phyloP scores from a whole-genome alignment of 2,329 filamentous ascomycete genomes.

The Trichoderma pleuroti region DNA sequence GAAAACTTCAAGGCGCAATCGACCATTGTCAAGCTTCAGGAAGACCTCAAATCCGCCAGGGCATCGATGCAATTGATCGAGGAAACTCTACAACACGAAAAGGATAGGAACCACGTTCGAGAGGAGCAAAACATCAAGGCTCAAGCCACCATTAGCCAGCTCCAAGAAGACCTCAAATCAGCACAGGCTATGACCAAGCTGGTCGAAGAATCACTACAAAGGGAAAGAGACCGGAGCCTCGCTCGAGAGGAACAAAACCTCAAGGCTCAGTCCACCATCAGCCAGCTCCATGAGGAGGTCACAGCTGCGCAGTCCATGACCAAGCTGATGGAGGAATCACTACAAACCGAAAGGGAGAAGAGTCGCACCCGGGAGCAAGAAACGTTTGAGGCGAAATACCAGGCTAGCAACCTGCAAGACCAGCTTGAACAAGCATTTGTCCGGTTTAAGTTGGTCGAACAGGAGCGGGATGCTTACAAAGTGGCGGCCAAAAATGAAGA shows the following conservation, averaged over 20 bases:
- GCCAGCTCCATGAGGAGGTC: conserved; percentile 70
- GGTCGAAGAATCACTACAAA: conserved; percentile 56
- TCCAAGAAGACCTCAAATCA: conserved; percentile 69
- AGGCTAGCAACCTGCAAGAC: conserved; percentile 62
- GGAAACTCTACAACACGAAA: conserved; percentile 60
- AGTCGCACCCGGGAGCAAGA: conserved; percentile 63
- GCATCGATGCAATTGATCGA: conserved; percentile 53
- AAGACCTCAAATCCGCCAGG: conserved; percentile 64
- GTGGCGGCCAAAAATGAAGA: conserved; percentile 70
- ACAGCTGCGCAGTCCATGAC: conserved; percentile 55
- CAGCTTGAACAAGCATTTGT: conserved; percentile 63
- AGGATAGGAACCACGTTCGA: conserved; percentile 55
- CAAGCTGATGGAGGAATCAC: conserved; percentile 54
- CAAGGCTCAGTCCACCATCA: conserved; percentile 65
- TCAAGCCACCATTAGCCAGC: conserved; percentile 63
- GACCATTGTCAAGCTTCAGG: conserved; percentile 65
- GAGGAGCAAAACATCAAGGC: conserved; percentile 73
- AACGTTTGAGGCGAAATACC: conserved; percentile 63
- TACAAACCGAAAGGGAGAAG: conserved; percentile 62
- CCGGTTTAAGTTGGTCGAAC: conserved; percentile 62
- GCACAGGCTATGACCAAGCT: conserved; percentile 52
- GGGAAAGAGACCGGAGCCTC: conserved; percentile 2
- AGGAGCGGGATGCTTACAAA: conserved; percentile 72
- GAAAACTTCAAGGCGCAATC: conserved; percentile 75
- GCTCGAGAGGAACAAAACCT: conserved; percentile 57